A percentile compares a stretch with the other conserved stretches of the same genome.
phyloP scores from a whole-genome alignment of 805 yeast species.

The Kazachstania africana region DNA sequence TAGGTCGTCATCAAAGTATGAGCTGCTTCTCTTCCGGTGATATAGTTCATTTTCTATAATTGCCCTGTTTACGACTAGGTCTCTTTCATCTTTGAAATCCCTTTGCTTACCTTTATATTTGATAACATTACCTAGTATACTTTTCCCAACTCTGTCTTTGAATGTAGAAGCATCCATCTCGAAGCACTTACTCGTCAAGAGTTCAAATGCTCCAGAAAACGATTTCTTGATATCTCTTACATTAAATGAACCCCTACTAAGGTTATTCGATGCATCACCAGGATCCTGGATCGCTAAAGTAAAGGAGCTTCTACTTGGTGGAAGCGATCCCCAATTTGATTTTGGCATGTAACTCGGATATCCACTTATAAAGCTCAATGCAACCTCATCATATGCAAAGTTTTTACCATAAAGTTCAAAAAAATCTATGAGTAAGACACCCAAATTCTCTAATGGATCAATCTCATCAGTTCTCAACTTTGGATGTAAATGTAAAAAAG shows the following conservation, averaged over 20 bases:
- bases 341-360: slow-evolving; percentile 51
- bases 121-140: slow-evolving; percentile 71
- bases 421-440: slow-evolving; percentile 79
- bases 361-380: slow-evolving; percentile 47
- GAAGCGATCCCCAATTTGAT: slow-evolving; percentile 37
- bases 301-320: slow-evolving; percentile 34
- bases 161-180: slow-evolving; percentile 55
- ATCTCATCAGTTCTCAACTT: slow-evolving; percentile 56
- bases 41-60: slow-evolving; percentile 24
- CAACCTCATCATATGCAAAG: slow-evolving; percentile 74
- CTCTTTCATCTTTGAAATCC: slow-evolving; percentile 68
- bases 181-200: slow-evolving; percentile 63
- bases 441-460: slow-evolving; percentile 62
- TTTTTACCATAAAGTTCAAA: slow-evolving; percentile 86
- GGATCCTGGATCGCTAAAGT: slow-evolving; percentile 81
- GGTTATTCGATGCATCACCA: slow-evolving; percentile 66
- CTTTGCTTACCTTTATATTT: slow-evolving; percentile 62
- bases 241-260: slow-evolving; percentile 76
- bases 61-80: slow-evolving; percentile 51
- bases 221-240: slow-evolving; percentile 69
- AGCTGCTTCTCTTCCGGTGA: slow-evolving; percentile 15
- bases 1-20: slow-evolving; percentile 8
- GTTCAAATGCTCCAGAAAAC: slow-evolving; percentile 78
- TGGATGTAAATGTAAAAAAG: slow-evolving; percentile 74
- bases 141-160: slow-evolving; percentile 55